phyloP scores from a whole-genome alignment of 495 filamentous ascomycete genomes.

The Penicillium cosmopolitanum region DNA sequence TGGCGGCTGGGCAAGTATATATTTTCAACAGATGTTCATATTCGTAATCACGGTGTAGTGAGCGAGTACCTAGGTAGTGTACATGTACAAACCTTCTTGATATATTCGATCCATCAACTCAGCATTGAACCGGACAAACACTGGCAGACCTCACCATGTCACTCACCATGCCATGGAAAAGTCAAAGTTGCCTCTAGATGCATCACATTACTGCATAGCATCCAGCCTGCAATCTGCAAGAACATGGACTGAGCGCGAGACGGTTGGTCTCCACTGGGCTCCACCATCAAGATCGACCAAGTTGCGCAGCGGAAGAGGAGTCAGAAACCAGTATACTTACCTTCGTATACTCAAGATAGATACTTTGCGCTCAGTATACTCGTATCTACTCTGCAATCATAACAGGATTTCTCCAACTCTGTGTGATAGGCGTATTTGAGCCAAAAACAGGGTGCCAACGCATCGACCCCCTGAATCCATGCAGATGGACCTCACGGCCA shows the following conservation, averaged over 20 bases:
- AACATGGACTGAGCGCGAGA: neutral
- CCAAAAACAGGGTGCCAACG: neutral
- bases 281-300: slow-evolving; percentile 1
- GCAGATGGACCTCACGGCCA: neutral
- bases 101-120: neutral
- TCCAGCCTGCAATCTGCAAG: neutral
- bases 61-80: too few relatives aligned
- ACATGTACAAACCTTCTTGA: too few relatives aligned
- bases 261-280: neutral
- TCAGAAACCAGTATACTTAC: neutral
- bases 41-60: too few relatives aligned
- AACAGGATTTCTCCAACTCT: neutral
- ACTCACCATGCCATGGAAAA: neutral
- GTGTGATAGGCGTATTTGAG: neutral
- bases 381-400: too few relatives aligned
- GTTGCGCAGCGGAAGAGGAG: neutral
- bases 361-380: neutral
- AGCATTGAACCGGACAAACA: neutral
- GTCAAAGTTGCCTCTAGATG: neutral
- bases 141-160: too few relatives aligned
- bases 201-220: neutral
- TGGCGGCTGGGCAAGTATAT: too few relatives aligned
- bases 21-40: too few relatives aligned
- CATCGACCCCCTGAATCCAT: slow-evolving; percentile 1
- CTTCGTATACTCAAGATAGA: neutral